Evolutionary conservation across 1,139 yeast genomes (phyloP).

Genomic region (Saccharomycopsis crataegensis): DNA sequence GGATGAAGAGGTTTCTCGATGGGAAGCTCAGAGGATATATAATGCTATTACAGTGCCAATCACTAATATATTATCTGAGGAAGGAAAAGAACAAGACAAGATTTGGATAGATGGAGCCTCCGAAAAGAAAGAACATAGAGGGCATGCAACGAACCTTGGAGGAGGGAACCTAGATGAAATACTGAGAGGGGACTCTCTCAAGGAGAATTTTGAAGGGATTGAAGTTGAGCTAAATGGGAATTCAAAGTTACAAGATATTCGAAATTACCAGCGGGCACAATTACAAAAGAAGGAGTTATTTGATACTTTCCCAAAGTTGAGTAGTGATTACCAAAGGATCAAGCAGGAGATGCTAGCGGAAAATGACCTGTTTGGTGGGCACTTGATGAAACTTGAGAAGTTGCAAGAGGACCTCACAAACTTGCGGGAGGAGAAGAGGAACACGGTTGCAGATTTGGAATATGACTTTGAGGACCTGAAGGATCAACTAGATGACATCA

Average conservation of each 20-base stretch:
- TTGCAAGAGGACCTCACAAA: neutral
- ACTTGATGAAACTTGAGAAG: neutral
- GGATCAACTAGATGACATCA: neutral
- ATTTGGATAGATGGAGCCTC: neutral
- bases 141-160: neutral
- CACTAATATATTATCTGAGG: neutral
- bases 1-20: neutral
- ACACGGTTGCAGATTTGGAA: neutral
- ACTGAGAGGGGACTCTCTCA: no score
- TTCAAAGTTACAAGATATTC: no score
- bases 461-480: neutral
- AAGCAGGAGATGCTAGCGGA: neutral
- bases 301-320: neutral
- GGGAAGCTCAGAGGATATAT: neutral
- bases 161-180: neutral
- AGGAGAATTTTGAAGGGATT: no score
- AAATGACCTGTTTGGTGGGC: neutral
- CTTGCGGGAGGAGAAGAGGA: neutral
- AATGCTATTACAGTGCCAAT: neutral
- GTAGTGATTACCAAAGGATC: neutral
- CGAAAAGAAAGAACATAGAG: neutral
- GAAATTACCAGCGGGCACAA: no score
- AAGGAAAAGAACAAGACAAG: neutral
- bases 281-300: neutral
- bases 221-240: no score